Base-by-base conservation (phyloP, 306 rosid species). In the Glycine tomentella region DNA sequence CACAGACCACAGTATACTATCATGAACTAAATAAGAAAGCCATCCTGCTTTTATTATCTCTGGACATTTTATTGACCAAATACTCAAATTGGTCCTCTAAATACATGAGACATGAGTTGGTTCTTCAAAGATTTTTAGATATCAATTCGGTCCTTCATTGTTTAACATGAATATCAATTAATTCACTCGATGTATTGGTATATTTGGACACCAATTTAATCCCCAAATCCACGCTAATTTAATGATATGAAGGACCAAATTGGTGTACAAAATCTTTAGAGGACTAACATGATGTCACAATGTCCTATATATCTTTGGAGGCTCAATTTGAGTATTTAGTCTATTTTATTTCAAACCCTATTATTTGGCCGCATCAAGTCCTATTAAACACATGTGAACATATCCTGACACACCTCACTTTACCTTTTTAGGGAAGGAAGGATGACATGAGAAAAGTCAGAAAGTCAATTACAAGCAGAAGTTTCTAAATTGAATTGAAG, bases 1-100 rank as follows among this genome's bases (percentile, higher is more conserved):
- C 72, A 59, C n/a, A 17, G 57, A 56, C 70, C 25, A 63, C 57
- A 51, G 75, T 31, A 77, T 72, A 61, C 3, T 82, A 25, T n/a
- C 17, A 11, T 59, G 74, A 51, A 45, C 65, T 33, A 63, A 77
- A 15, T 33, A 52, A 42, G 38, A 33, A 72, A 64, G 79, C 44
- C 20, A 52, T 52, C 40, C 33, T 40, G 44, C 62, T 42, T 50
- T 45, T 25, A 25, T 25, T 25, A 25, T 25, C 31, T 25, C 48
- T 1, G 31, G 42, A 40, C 15, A 66, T 53, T 38, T 50, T 66
- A 36, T 9, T 34, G 48, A 77, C 67, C 48, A 10, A 15, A 42
- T 40, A 15, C 33, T 11, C 51, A 42, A 40, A 61, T 42, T 64
- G 34, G 45, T 70, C 52, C 36, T 58, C 70, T 13, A 79, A 10